Evolutionary conservation across 257 asterid species (phyloP).

Genomic region (Forsythia viridissima): DNA sequence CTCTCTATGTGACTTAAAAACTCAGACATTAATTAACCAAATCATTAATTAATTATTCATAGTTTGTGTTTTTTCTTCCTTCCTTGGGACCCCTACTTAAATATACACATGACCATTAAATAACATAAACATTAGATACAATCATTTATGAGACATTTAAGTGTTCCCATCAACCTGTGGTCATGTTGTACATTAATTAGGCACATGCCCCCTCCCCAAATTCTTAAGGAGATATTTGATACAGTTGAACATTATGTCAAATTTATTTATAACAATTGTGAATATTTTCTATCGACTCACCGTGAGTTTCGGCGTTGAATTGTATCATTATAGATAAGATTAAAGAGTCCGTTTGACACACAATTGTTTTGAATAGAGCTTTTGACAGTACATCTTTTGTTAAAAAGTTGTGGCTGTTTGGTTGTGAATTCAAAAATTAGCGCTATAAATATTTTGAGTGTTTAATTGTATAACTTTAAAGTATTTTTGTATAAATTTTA

Average conservation of each 20-base stretch:
- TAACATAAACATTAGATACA: constrained; percentile 17
- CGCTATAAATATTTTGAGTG: too few relatives aligned
- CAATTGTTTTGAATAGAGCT: too few relatives aligned
- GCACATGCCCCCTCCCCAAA: constrained; percentile 43
- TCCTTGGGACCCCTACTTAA: neutral
- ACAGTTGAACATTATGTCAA: neutral
- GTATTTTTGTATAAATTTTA: too few relatives aligned
- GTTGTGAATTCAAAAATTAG: too few relatives aligned
- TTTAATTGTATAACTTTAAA: too few relatives aligned
- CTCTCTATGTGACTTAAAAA: too few relatives aligned
- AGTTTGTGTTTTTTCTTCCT: neutral
- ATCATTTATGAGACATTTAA: constrained; percentile 40
- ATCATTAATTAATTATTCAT: neutral
- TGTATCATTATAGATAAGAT: neutral
- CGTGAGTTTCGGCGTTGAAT: neutral
- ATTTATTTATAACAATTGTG: neutral
- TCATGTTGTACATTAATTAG: constrained; percentile 44
- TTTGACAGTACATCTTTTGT: too few relatives aligned
- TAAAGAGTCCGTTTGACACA: too few relatives aligned
- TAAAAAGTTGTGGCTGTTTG: too few relatives aligned
- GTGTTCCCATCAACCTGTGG: constrained; percentile 43
- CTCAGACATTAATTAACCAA: too few relatives aligned
- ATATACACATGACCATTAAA: constrained; percentile 17
- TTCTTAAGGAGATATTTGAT: neutral
- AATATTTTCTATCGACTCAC: neutral